Evolutionary conservation across 176 grass and related monocot genomes (phyloP), one percentile per base, ranked within the genome.

Genomic region (Musa schizocarpa): DNA sequence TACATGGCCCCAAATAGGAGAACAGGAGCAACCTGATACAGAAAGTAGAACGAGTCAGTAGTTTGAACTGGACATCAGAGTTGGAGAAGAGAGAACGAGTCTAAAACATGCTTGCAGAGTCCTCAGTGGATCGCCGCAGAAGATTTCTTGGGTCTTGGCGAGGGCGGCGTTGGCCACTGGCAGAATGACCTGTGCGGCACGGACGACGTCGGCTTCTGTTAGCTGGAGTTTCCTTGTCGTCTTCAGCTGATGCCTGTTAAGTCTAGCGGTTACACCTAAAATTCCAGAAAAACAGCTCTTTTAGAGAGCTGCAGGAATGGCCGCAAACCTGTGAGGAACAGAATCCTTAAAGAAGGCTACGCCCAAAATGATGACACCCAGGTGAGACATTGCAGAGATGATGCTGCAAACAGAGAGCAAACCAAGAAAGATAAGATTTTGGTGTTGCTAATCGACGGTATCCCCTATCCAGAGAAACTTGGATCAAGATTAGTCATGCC

Each of bases 111-210:
- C 94, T 76, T 99, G 89, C 72, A 99, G 86, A 84, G 90, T 99
- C 85, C 82, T 92, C 11, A 76, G 84, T 1, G 91, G 88, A 43
- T 99, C 89, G 23, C 95, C 91, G n/a, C 78, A 92, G 86, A 99
- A 99, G 52, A 99, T 76, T 13, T 89, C 81, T 87, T 89, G 86
- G 56, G 74, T 76, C 6, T 72, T 86, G 7, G 86, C 91, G 75
- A 94, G 74, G 57, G 84, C 78, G 56, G 76, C 78, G 63, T 99
- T 99, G 17, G 81, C 90, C 68, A 89, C 54, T 17, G 86, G 95
- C 27, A 94, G 68, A 65, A 99, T 25, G 53, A 74, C 71, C 52
- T 74, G 71, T 1, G 82, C 73, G 62, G 82, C 84, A 50, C 83
- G 73, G 81, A 94, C 56, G 17, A 99, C 25, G n/a, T 92, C 84